A percentile compares a stretch with the other conserved stretches of the same genome.
These are phyloP conservation scores for Durusdinium trenchii DNA, from an alignment of 73 alveolate genomes.

Conservation along the genomic window DNA sequence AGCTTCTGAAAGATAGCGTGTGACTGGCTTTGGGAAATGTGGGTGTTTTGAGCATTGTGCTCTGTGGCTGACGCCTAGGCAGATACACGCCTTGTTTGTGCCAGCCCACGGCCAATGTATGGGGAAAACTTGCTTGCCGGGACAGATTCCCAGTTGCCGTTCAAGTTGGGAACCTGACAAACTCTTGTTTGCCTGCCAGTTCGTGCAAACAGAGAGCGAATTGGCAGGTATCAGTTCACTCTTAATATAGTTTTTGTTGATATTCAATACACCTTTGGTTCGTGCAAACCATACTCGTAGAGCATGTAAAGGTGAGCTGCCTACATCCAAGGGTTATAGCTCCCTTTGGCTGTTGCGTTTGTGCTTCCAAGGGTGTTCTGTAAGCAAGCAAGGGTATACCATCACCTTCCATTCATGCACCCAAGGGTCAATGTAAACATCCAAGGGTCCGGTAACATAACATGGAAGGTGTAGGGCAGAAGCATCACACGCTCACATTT, in stretches of 20 bases:
- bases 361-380: not conserved
- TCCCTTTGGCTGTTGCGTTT: too few relatives aligned
- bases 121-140: not conserved
- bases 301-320: not conserved
- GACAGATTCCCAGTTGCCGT: not conserved
- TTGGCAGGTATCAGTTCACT: not conserved
- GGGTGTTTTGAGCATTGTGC: too few relatives aligned
- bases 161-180: not conserved
- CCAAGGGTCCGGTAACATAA: too few relatives aligned
- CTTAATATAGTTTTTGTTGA: too few relatives aligned
- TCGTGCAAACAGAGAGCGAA: not conserved
- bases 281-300: not conserved
- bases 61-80: too few relatives aligned
- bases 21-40: too few relatives aligned
- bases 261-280: too few relatives aligned
- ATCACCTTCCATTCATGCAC: too few relatives aligned
- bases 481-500: too few relatives aligned
- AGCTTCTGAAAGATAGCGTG: not conserved
- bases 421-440: too few relatives aligned
- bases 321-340: not conserved
- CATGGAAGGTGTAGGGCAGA: too few relatives aligned
- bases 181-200: not conserved
- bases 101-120: not conserved
- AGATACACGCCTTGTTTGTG: not conserved
- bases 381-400: too few relatives aligned